Evolutionary conservation across 2,329 filamentous ascomycete genomes (phyloP).

Genomic region (Cladophialophora immunda): DNA sequence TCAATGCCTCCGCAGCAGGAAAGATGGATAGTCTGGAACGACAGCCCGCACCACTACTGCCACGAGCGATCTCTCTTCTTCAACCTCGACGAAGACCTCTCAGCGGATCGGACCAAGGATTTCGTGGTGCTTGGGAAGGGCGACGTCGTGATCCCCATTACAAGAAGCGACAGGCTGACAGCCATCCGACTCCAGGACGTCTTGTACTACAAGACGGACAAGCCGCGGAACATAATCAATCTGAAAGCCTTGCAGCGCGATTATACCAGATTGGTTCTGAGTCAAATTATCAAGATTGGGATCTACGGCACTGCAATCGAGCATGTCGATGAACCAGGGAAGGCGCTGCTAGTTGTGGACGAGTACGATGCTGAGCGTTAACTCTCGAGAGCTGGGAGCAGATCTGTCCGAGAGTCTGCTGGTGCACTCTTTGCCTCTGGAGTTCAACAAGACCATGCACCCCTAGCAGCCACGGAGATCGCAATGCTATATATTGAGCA

Average conservation of each 20-base stretch:
- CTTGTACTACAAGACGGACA: conserved; percentile 14
- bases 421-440: not conserved
- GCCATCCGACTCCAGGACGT: conserved; percentile 10
- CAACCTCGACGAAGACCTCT: conserved; percentile 2
- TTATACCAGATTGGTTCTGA: conserved; percentile 6
- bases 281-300: conserved; percentile 1
- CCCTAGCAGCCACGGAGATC: not conserved
- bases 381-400: not conserved
- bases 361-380: conserved; percentile 8
- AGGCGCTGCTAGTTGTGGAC: conserved; percentile 4
- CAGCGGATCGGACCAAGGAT: not conserved
- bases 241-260: not conserved
- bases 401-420: not conserved
- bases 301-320: conserved; percentile 7
- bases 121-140: conserved; percentile 8
- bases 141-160: conserved; percentile 12
- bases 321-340: conserved; percentile 3
- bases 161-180: not conserved
- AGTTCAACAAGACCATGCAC: not conserved
- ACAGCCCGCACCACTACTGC: conserved; percentile 19
- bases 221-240: conserved; percentile 11
- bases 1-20: conserved; percentile 20
- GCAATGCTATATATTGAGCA: no score
- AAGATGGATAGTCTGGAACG: conserved; percentile 17
- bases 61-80: conserved; percentile 11